Percentiles rank a stretch among this genome's conserved stretches.
Conservation (phyloP, 495 filamentous ascomycete species). For the Talaromyces liani region DNA sequence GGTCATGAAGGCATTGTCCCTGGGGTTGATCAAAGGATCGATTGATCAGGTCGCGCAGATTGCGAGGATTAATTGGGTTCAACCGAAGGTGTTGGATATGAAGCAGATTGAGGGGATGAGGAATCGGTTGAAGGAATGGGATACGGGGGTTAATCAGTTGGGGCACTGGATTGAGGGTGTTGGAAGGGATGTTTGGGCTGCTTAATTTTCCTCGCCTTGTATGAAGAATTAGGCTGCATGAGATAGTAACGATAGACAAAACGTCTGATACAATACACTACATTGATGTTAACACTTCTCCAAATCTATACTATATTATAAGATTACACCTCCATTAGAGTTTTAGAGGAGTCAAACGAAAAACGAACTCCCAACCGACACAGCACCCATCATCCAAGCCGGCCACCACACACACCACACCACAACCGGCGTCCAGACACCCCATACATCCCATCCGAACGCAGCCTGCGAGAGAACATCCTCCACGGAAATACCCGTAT, state of each 20-base stretch:
- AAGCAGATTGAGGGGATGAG: constrained; percentile 95
- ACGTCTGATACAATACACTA: neutral
- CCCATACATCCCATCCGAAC: constrained; percentile 87
- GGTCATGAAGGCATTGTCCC: constrained; percentile 94
- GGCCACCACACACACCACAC: constrained; percentile 99
- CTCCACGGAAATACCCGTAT: constrained; percentile 43
- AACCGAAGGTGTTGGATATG: constrained; percentile 83
- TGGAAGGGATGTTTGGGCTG: constrained; percentile 86
- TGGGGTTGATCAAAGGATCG: constrained; percentile 81
- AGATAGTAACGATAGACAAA: neutral
- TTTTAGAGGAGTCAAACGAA: constrained; percentile 13
- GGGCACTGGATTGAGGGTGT: constrained; percentile 91
- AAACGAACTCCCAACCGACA: constrained; percentile 38
- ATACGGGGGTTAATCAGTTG: constrained; percentile 85
- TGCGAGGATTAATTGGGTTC: constrained; percentile 95
- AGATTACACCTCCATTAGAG: neutral
- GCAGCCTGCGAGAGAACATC: constrained; percentile 65
- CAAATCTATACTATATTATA: neutral
- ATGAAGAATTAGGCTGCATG: neutral
- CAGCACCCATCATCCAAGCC: constrained; percentile 69
- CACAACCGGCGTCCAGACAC: constrained; percentile 81
- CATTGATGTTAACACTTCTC: neutral
- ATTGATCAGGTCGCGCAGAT: constrained; percentile 96
- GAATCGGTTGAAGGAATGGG: constrained; percentile 82
- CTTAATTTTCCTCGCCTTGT: constrained; percentile 33